These are phyloP conservation scores for Cephaloascus fragrans DNA, from an alignment of 805 yeast genomes.

Conservation along the genomic window DNA sequence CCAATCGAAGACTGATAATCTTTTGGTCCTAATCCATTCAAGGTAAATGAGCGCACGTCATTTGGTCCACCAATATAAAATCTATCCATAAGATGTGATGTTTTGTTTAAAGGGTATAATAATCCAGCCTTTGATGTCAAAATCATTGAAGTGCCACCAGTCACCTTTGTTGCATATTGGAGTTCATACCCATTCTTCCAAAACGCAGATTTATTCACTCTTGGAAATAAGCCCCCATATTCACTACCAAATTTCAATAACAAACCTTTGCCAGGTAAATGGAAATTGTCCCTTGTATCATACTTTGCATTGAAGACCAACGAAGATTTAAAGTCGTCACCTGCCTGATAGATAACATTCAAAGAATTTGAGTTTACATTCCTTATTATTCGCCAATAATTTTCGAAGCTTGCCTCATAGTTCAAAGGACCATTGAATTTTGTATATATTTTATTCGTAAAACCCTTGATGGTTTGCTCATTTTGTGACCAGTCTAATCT, in stretches of 20 bases:
- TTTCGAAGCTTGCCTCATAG: slow-evolving; percentile 43
- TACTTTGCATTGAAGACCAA: slow-evolving; percentile 25
- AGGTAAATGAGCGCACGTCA: slow-evolving; percentile 41
- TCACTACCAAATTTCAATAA: slow-evolving; percentile 26
- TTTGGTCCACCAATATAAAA: slow-evolving; percentile 53
- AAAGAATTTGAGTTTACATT: slow-evolving; percentile 18
- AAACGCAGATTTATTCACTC: slow-evolving; percentile 18
- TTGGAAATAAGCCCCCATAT: slow-evolving; percentile 17
- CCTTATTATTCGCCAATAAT: slow-evolving; percentile 26
- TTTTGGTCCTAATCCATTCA: slow-evolving; percentile 49
- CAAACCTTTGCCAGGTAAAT: slow-evolving; percentile 33
- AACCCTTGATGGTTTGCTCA: slow-evolving; percentile 32
- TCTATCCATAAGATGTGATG: slow-evolving; percentile 38
- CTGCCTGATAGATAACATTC: slow-evolving; percentile 28
- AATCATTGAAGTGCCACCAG: slow-evolving; percentile 12
- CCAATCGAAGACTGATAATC: slow-evolving; percentile 39
- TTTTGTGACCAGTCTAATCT: slow-evolving; percentile 39
- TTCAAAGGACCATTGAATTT: slow-evolving; percentile 21
- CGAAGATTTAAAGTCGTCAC: slow-evolving; percentile 35
- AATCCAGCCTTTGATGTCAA: slow-evolving; percentile 23
- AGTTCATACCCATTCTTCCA: slow-evolving; percentile 32
- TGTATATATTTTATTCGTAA: slow-evolving; percentile 29
- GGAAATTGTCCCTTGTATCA: slow-evolving; percentile 33
- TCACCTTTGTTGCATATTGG: slow-evolving; percentile 18
- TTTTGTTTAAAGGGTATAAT: slow-evolving; percentile 12